Conservation (phyloP, 306 rosid species). For the Cucumis hystrix region DNA sequence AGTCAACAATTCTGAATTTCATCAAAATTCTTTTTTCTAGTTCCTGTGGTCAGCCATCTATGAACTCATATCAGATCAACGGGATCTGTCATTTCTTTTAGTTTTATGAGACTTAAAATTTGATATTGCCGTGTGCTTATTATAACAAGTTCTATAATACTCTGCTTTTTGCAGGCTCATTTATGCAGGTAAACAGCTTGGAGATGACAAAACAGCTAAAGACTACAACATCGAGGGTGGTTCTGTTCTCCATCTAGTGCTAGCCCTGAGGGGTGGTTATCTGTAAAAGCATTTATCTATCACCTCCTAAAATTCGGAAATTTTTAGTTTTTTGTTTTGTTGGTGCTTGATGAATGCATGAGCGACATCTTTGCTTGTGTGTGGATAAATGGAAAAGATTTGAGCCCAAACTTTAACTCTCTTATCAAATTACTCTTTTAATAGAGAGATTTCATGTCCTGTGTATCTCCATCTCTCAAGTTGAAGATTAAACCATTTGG, state of each 20-base stretch:
- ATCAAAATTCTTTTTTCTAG: neutral
- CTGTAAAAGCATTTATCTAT: constrained; percentile 6
- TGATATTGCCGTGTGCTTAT: neutral
- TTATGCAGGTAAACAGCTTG: constrained; percentile 96
- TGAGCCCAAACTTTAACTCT: neutral
- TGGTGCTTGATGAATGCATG: constrained; percentile 5
- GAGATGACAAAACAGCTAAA: constrained; percentile 93
- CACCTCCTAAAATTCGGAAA: constrained; percentile 1
- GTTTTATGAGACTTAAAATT: neutral
- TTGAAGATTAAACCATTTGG: constrained; percentile 5
- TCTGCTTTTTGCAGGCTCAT: constrained; percentile 56
- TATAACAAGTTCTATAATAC: neutral
- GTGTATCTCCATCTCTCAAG: neutral
- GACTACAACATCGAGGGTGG: constrained; percentile 99
- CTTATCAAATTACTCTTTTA: neutral
- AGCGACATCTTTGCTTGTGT: neutral
- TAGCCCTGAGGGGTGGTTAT: constrained; percentile 80
- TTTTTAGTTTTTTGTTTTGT: constrained; percentile 1
- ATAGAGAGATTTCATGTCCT: neutral
- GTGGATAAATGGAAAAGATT: neutral
- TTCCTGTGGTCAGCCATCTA: neutral
- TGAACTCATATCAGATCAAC: neutral
- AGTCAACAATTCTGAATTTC: neutral
- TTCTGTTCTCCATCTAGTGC: constrained; percentile 90
- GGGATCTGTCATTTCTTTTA: neutral